Evolutionary conservation across 1,284 basidiomycete species (phyloP), one percentile per base, ranked within the genome.

Genomic region (Porodaedalea pini): DNA sequence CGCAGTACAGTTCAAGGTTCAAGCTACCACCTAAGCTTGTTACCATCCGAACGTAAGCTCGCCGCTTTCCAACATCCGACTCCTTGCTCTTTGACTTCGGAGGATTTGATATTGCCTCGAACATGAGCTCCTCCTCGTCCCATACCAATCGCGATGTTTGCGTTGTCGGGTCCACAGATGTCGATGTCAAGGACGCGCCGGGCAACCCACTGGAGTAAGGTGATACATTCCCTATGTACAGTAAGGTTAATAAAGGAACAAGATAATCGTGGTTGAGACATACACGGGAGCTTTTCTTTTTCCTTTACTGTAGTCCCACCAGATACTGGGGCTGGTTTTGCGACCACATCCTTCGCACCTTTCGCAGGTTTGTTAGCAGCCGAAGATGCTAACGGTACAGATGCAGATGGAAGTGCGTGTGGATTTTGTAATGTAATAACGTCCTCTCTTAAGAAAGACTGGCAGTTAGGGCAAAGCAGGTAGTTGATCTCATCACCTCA

Each of bases 81-180:
- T 92, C 95, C 73, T 94, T 94, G 8, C 86, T 88, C 69, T 92
- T 90, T 2, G 86, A 85, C 70, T 89, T 90, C 0, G 75, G 75
- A 21, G 85, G 83, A 62, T 85, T 89, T 17, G 84, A 80, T 63
- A 96, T 83, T 37, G 90, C 90, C 68, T 94, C 92, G 64, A 93
- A 96, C 93, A 95, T 94, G 29, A 94, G 77, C 72, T 95, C 92
- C 71, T 92, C 89, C 85, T 96, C 94, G 69, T 97, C 94, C 81
- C 94, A 93, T 23, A 95, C 75, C 2, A 95, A 82, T 60, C 91
- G 86, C 52, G 95, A 88, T 51, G 81, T 86, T 48, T 78, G 78
- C 4, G 86, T 86, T 56, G 87, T 83, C 4, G 94, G 88, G 63
- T 92, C 91, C 44, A 95, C 81, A 1, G 92, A 88, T 0, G 96